Evolutionary conservation across 2,329 filamentous ascomycete genomes (phyloP), one percentile per base, ranked within the genome.

Genomic region (Fusarium hostae): DNA sequence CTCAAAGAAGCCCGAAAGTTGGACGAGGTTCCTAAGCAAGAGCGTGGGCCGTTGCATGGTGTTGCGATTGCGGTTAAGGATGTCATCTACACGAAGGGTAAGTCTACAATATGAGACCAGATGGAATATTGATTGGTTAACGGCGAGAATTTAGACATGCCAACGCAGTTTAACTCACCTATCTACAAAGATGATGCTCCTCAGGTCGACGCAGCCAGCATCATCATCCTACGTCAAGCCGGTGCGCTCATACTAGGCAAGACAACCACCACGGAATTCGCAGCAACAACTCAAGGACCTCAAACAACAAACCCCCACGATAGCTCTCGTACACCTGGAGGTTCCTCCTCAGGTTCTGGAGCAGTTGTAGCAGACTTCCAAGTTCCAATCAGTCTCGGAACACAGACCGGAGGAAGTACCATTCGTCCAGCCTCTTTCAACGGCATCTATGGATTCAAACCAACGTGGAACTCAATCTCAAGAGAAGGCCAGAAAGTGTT

Each of bases 351-450:
- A 0, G 90, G 90, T 0, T 91, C 89, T 1, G 89, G 84, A 1
- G 89, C 89, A 0, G 89, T 88, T 0, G 89, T 92, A 2, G 89
- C 81, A 6, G 90, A 91, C 65, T 85, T 87, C 51, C 89, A 91
- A 68, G 86, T 84, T 0, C 86, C 89, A 0, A 75, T 91, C 12
- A 84, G 79, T 0, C 79, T 92, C 0, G 90, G 89, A 0, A 89
- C 89, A 0, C 89, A 92, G 75, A 92, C 89, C 0, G 88, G 86
- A 3, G 90, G 90, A 1, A 89, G 87, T 59, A 86, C 82, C 0
- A 87, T 92, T 37, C 84, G 89, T 0, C 90, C 90, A 0, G 89
- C 82, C 0, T 89, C 87, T 0, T 92, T 86, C 78, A 90, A 87
- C 61, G 89, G 89, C 4, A 83, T 89, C 2, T 76, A 61, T 20